These are phyloP conservation scores for Colletotrichum coccodes DNA, from an alignment of 2,329 filamentous ascomycete genomes.

Conservation along the genomic window DNA sequence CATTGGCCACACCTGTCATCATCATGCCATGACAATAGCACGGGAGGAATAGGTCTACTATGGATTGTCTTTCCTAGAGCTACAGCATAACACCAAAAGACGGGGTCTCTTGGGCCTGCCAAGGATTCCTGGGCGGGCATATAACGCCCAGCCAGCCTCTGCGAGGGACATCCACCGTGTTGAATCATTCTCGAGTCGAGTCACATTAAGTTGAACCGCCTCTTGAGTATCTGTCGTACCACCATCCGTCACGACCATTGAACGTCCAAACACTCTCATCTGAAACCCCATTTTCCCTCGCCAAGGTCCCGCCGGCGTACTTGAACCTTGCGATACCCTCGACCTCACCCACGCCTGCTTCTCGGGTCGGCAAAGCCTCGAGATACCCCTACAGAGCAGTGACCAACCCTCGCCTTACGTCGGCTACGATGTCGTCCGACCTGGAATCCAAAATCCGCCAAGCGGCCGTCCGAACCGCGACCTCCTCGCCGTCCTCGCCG, in stretches of 20 bases:
- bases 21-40: background rate
- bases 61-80: background rate
- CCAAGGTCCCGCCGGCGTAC: background rate
- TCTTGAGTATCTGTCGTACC: background rate
- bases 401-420: background rate
- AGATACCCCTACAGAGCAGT: too few relatives aligned
- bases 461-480: conserved; percentile 52
- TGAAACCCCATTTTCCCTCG: too few relatives aligned
- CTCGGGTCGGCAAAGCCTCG: too few relatives aligned
- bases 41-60: background rate
- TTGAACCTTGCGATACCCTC: background rate
- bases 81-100: background rate
- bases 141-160: background rate
- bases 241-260: background rate
- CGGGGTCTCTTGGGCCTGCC: background rate
- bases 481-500: conserved; percentile 56
- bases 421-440: conserved; percentile 21
- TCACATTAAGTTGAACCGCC: background rate
- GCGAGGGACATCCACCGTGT: background rate
- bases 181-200: background rate
- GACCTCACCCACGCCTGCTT: background rate
- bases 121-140: conserved; percentile 8
- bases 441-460: conserved; percentile 49
- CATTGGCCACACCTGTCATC: background rate
- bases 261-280: background rate